Evolutionary conservation across 2,329 filamentous ascomycete species (phyloP).

Genomic region (Coniochaeta prunicola): DNA sequence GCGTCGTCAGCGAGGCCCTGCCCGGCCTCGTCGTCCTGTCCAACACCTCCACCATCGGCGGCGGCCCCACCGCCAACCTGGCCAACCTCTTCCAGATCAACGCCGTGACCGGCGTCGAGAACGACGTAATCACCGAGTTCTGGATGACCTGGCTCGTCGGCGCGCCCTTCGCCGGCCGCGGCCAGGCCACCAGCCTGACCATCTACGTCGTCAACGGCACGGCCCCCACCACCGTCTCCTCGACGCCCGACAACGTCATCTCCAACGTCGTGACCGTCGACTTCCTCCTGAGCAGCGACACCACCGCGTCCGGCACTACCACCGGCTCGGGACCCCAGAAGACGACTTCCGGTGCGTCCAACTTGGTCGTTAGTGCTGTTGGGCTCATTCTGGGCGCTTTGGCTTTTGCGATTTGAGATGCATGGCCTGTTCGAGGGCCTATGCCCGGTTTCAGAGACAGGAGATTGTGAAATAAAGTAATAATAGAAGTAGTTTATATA

Average conservation of each 20-base stretch:
- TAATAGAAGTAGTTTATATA: no score
- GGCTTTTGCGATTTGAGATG: neutral
- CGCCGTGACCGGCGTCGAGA: neutral
- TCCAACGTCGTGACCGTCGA: neutral
- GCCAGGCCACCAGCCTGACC: neutral
- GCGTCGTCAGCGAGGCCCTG: constrained; percentile 1
- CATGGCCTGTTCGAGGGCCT: neutral
- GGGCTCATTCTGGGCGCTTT: neutral
- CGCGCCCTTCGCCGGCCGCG: neutral
- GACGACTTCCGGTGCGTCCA: neutral
- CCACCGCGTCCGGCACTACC: neutral
- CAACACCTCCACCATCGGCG: neutral
- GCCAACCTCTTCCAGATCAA: constrained; percentile 1
- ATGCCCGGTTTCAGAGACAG: no score
- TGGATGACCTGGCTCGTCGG: constrained; percentile 1
- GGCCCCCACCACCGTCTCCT: neutral
- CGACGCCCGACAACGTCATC: neutral
- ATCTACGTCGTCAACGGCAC: neutral
- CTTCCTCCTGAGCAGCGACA: neutral
- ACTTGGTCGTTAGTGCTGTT: neutral
- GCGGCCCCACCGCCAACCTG: neutral
- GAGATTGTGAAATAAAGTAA: no score
- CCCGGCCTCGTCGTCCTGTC: neutral
- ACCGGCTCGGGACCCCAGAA: neutral
- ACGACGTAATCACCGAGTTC: neutral